These are phyloP conservation scores for Powellomyces hirtus DNA, from an alignment of 192 early-diverging fungal genomes.

Conservation along the genomic window DNA sequence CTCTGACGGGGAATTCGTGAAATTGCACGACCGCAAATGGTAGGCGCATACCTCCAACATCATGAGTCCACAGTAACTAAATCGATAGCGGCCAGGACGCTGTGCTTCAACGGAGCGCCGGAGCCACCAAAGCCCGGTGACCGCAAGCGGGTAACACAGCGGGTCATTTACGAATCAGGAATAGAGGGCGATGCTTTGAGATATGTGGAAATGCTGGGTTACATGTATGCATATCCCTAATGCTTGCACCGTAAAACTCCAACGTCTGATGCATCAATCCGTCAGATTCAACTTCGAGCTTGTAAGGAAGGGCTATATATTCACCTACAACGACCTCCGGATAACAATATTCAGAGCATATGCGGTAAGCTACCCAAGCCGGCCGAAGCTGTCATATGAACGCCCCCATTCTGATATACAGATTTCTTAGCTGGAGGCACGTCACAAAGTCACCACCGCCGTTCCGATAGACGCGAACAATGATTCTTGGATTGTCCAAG, in stretches of 20 bases:
- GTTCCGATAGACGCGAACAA: constrained; percentile 43
- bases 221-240: constrained; percentile 46
- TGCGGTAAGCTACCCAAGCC: constrained; percentile 27
- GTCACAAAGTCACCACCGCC: constrained; percentile 45
- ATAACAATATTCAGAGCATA: constrained; percentile 63
- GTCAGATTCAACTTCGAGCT: constrained; percentile 60
- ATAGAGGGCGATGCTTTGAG: constrained; percentile 64
- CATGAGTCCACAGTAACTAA: not conserved
- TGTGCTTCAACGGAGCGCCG: constrained; percentile 65
- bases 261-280: not conserved
- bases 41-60: not conserved
- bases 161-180: constrained; percentile 59
- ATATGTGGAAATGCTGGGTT: constrained; percentile 70
- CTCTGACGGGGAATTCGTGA: constrained; percentile 21
- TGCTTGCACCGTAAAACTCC: not conserved
- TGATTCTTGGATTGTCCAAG: constrained; percentile 60
- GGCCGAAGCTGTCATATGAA: not conserved
- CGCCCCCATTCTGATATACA: not conserved
- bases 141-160: constrained; percentile 55
- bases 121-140: constrained; percentile 63
- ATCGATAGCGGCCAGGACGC: constrained; percentile 38
- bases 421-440: constrained; percentile 1
- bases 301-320: constrained; percentile 60
- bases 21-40: constrained; percentile 25
- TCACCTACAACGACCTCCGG: constrained; percentile 54